phyloP scores from a whole-genome alignment of 371 early-diverging fungal genomes.

The Massospora cicadina region DNA sequence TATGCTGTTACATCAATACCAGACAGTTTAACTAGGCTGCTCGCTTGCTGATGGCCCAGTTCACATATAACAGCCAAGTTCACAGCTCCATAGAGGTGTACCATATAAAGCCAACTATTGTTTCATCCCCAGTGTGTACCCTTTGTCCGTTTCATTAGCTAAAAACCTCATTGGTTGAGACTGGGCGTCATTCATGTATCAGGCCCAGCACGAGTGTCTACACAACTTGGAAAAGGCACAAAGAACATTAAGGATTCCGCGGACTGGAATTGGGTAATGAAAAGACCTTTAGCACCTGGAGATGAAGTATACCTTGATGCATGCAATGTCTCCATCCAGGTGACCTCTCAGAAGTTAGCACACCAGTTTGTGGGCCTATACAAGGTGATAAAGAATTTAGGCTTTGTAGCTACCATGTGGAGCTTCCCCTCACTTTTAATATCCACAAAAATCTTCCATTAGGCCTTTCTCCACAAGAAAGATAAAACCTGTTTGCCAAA shows the following conservation, averaged over 20 bases:
- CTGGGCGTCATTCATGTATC: not conserved
- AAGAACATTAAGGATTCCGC: not conserved
- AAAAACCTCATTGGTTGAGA: not conserved
- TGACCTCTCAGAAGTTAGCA: not conserved
- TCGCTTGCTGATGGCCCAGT: slow-evolving; percentile 25
- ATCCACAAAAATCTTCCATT: slow-evolving; percentile 8
- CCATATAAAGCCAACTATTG: slow-evolving; percentile 18
- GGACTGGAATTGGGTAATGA: not conserved
- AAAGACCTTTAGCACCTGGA: not conserved
- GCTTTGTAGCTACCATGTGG: slow-evolving; percentile 4
- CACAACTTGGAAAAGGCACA: not conserved
- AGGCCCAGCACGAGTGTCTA: not conserved
- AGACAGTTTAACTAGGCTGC: slow-evolving; percentile 26
- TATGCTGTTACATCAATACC: slow-evolving; percentile 20
- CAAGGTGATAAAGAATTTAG: slow-evolving; percentile 6
- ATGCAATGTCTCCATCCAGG: slow-evolving; percentile 1
- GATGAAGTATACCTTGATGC: slow-evolving; percentile 1
- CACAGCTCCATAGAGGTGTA: slow-evolving; percentile 16
- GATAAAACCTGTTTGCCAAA: not conserved
- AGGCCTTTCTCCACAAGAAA: not conserved
- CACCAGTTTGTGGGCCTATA: slow-evolving; percentile 5
- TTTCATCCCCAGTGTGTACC: not conserved
- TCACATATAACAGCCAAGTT: slow-evolving; percentile 26
- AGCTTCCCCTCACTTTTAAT: slow-evolving; percentile 2
- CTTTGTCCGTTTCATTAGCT: not conserved